Percentiles rank a stretch among this genome's conserved stretches.
Evolutionary conservation across 768 basidiomycete genomes (phyloP).

Genomic region (Cyclocybe aegerita): DNA sequence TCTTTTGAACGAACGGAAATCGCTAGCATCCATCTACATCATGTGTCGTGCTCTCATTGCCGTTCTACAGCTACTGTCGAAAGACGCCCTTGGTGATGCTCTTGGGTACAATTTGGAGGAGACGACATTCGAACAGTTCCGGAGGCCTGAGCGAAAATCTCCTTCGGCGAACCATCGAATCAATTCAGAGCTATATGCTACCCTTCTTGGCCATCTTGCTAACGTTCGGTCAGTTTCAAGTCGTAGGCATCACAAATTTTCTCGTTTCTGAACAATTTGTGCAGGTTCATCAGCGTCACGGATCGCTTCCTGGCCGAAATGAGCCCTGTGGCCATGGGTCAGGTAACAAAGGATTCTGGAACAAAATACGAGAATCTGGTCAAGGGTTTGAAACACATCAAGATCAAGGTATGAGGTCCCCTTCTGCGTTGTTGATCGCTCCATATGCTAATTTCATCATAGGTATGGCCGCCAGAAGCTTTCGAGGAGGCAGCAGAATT

Average conservation of each 20-base stretch:
- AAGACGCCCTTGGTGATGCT: slow-evolving; percentile 75
- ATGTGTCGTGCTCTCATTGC: slow-evolving; percentile 86
- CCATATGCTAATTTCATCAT: slow-evolving; percentile 3
- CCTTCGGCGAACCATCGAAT: slow-evolving; percentile 75
- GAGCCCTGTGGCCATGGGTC: slow-evolving; percentile 67
- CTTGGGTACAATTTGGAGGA: slow-evolving; percentile 84
- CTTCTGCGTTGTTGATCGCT: not conserved
- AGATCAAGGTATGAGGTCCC: slow-evolving; percentile 61
- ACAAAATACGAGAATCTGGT: slow-evolving; percentile 84
- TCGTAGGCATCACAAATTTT: not conserved
- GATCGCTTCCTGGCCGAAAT: slow-evolving; percentile 87
- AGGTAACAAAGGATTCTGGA: slow-evolving; percentile 79
- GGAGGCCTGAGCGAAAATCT: slow-evolving; percentile 66
- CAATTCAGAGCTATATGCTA: slow-evolving; percentile 82
- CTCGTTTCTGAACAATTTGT: not conserved
- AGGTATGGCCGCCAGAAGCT: slow-evolving; percentile 93
- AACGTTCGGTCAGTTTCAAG: slow-evolving; percentile 62
- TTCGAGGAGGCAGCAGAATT: slow-evolving; percentile 95
- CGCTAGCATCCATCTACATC: slow-evolving; percentile 85
- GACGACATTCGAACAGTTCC: slow-evolving; percentile 84
- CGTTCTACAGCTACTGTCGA: slow-evolving; percentile 68
- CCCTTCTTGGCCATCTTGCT: slow-evolving; percentile 81
- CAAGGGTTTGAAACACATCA: slow-evolving; percentile 75
- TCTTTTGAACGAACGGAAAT: slow-evolving; percentile 68
- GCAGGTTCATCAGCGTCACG: slow-evolving; percentile 87